Evolutionary conservation across 1,284 basidiomycete species (phyloP).

Genomic region (Tausonia pullulans): DNA sequence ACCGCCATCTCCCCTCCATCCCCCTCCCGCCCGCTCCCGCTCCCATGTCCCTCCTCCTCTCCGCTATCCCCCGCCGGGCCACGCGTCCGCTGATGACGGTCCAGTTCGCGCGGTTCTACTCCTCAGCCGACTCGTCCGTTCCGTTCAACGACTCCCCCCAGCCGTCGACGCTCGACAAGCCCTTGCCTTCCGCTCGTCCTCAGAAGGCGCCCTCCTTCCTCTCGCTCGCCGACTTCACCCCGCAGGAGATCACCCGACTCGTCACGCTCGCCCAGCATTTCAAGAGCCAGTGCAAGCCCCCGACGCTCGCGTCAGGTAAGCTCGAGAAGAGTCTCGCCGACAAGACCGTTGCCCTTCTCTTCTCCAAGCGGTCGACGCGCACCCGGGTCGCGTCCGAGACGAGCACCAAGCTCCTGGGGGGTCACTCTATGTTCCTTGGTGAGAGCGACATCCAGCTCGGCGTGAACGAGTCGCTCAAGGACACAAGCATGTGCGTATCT

Average conservation of each 20-base stretch:
- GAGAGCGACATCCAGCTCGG: slow-evolving; percentile 87
- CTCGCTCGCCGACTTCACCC: slow-evolving; percentile 32
- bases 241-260: slow-evolving; percentile 26
- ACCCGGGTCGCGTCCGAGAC: slow-evolving; percentile 87
- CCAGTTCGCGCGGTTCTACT: background rate
- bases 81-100: background rate
- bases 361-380: slow-evolving; percentile 85
- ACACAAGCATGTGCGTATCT: slow-evolving; percentile 48
- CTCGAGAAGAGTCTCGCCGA: slow-evolving; percentile 49
- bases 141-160: background rate
- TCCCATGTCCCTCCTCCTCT: background rate
- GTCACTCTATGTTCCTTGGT: slow-evolving; percentile 86
- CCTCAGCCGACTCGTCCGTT: background rate
- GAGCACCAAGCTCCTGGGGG: slow-evolving; percentile 61
- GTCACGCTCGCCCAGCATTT: slow-evolving; percentile 26
- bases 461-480: slow-evolving; percentile 80
- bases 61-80: background rate
- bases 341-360: slow-evolving; percentile 79
- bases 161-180: background rate
- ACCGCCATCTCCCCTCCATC: too few species aligned
- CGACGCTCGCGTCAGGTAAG: background rate
- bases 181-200: slow-evolving; percentile 1
- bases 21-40: too few species aligned
- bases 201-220: slow-evolving; percentile 26
- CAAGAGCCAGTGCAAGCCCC: slow-evolving; percentile 27